A percentile compares a stretch with the other conserved stretches of the same genome.
These are phyloP conservation scores for Lasiodiplodia hormozganensis DNA, from an alignment of 2,329 filamentous ascomycete genomes.

Conservation along the genomic window DNA sequence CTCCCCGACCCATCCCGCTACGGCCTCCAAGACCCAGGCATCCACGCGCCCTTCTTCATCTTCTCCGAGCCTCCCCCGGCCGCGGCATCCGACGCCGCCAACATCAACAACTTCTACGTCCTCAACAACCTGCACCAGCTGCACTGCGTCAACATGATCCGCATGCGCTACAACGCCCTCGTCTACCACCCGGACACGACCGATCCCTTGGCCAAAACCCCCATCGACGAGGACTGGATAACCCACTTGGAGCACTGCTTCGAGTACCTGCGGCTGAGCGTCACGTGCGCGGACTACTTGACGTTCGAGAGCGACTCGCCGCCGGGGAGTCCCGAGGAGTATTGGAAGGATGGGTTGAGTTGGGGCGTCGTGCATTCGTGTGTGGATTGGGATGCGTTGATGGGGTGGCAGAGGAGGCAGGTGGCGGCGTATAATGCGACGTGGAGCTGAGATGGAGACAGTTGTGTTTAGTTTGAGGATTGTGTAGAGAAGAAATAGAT, in stretches of 20 bases:
- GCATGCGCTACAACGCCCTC: conserved; percentile 6
- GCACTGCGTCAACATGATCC: conserved; percentile 21
- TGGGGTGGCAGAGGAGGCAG: neutral
- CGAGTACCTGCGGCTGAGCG: conserved; percentile 46
- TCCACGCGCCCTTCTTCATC: conserved; percentile 1
- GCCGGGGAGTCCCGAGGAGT: neutral
- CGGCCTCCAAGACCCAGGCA: neutral
- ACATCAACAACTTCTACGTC: conserved; percentile 11
- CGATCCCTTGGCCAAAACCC: neutral
- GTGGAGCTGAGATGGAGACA: neutral
- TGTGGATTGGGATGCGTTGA: neutral
- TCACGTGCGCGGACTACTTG: conserved; percentile 45
- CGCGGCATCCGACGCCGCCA: neutral
- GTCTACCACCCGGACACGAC: neutral
- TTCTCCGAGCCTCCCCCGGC: neutral
- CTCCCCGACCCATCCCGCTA: neutral
- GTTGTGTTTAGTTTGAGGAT: too few species aligned
- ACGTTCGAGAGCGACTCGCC: conserved; percentile 38
- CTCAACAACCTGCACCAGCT: conserved; percentile 9
- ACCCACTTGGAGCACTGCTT: conserved; percentile 51
- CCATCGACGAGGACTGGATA: neutral
- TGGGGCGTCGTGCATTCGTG: conserved; percentile 9
- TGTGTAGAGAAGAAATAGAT: too few species aligned
- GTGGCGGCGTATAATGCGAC: neutral
- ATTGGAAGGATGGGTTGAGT: conserved; percentile 10